Conservation (phyloP, 2,329 filamentous ascomycete genomes). For the Monilinia fructicola region DNA sequence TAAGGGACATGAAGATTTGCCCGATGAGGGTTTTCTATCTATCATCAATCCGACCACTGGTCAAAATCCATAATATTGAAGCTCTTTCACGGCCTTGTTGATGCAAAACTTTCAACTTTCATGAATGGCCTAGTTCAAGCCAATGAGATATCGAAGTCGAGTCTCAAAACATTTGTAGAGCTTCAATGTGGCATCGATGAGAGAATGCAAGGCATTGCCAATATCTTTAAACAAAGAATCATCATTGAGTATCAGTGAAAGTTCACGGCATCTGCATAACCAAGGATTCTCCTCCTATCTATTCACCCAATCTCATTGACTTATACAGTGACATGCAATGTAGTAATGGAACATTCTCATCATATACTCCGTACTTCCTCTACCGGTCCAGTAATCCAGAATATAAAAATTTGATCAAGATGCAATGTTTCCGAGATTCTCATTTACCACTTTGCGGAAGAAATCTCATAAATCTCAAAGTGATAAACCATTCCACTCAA, state of each 20-base stretch:
- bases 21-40: neutral
- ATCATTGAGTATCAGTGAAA: neutral
- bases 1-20: neutral
- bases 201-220: neutral
- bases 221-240: neutral
- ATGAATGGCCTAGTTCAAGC: neutral
- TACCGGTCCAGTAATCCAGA: too few species aligned
- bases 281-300: neutral
- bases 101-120: neutral
- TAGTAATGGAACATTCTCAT: neutral
- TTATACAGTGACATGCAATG: neutral
- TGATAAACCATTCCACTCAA: too few species aligned
- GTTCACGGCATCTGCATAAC: neutral
- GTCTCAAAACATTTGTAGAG: neutral
- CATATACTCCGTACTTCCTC: too few species aligned
- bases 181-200: neutral
- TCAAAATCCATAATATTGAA: neutral
- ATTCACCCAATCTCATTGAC: neutral
- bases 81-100: neutral
- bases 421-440: too few species aligned
- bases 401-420: too few species aligned
- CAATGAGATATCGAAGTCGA: slow-evolving; percentile 5
- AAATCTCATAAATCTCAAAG: too few species aligned
- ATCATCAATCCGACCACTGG: neutral
- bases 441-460: too few species aligned